Evolutionary conservation across 345 rosid species (phyloP), one percentile per base, ranked within the genome.

Genomic region (Dimocarpus longan): DNA sequence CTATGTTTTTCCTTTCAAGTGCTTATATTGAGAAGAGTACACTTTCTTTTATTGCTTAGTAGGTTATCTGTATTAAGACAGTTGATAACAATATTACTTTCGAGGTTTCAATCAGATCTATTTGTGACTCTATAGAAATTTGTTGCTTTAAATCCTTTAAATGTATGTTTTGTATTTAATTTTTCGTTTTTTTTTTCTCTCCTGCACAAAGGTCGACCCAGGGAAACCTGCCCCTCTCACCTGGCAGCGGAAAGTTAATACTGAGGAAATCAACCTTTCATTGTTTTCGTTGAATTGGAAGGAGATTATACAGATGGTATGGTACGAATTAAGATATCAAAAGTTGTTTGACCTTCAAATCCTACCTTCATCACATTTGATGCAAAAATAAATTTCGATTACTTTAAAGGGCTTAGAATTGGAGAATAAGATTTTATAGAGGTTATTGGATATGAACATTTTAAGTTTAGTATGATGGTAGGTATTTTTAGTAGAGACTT

Each of bases 281-380:
- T 77, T 62, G 77, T 91, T 93, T 83, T 46, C 78, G 48, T 48
- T 93, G 71, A 86, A 80, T 73, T 81, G 82, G 78, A 85, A 84
- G 79, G 97, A 93, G 75, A 89, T 73, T 69, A 71, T 93, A 21
- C 90, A 86, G 13, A 42, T 93, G 95, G 97, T 93, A 90, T 43
- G 82, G 72, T 74, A 54, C 24, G 24, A 22, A 37, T 40, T 68
- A 24, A 66, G 40, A 50, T 24, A 19, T 11, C 73, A 67, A 43
- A 67, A 37, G 21, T 11, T 77, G 63, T 74, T 15, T 19, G 15
- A 60, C 11, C 21, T 71, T 5, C 6, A 26, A 68, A n/a, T 64
- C 16, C 16, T 42, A 12, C 4, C 44, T 40, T 59, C 10, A 15
- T 46, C 10, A 46, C 12, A 11, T 46, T 46, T 46, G 8, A 46